Conservation (phyloP, 1,139 yeast genomes). For the Saccharomyces hybrid region DNA sequence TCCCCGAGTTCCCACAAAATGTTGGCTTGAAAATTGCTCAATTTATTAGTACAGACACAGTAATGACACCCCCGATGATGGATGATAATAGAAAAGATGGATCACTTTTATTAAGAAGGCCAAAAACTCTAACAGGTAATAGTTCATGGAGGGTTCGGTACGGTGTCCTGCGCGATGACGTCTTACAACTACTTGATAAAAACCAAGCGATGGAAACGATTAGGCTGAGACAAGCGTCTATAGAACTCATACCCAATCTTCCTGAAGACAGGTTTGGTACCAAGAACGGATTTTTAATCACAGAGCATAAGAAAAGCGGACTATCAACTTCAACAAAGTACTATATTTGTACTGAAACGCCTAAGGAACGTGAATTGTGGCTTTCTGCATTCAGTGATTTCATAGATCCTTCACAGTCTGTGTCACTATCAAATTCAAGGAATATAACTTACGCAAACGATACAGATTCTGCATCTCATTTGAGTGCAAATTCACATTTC, state of each 20-base stretch:
- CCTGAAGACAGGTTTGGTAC: slow-evolving; percentile 67
- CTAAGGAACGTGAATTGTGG: slow-evolving; percentile 76
- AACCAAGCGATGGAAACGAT: slow-evolving; percentile 55
- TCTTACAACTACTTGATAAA: slow-evolving; percentile 51
- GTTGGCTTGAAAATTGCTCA: slow-evolving; percentile 51
- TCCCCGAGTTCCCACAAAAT: slow-evolving; percentile 53
- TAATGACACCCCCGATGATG: slow-evolving; percentile 52
- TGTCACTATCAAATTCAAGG: slow-evolving; percentile 1
- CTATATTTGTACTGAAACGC: slow-evolving; percentile 76
- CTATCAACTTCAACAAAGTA: slow-evolving; percentile 54
- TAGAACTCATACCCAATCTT: slow-evolving; percentile 57
- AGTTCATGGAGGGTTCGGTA: slow-evolving; percentile 65
- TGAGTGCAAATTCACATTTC: slow-evolving; percentile 7
- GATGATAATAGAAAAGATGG: slow-evolving; percentile 56
- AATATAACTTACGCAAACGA: not conserved
- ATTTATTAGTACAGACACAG: slow-evolving; percentile 61
- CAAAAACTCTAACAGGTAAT: slow-evolving; percentile 46
- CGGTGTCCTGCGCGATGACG: slow-evolving; percentile 63
- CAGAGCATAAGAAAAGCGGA: slow-evolving; percentile 56
- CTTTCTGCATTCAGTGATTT: slow-evolving; percentile 50
- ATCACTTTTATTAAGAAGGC: slow-evolving; percentile 50
- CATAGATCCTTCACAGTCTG: slow-evolving; percentile 17
- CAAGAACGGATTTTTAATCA: slow-evolving; percentile 66
- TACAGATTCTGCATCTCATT: slow-evolving; percentile 4
- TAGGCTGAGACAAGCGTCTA: slow-evolving; percentile 49